Base-by-base conservation (phyloP, 2,329 filamentous ascomycete species). In the Dactylellina leptospora region DNA sequence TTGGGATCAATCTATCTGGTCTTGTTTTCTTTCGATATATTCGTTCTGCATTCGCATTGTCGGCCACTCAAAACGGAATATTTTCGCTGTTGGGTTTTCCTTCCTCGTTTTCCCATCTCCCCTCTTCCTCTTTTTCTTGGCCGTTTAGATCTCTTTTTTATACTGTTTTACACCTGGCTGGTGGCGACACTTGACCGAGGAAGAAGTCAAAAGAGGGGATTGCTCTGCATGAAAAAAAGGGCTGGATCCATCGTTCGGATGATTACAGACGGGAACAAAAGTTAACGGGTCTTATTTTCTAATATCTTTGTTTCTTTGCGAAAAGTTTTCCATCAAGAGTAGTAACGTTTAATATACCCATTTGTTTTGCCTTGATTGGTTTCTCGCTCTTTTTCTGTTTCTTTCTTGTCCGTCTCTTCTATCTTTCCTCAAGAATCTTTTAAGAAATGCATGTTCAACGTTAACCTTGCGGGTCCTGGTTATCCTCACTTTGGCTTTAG, bases 331-430 rank as follows among this genome's bases (percentile, higher is more conserved):
- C 51, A 62, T 62, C 58, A 71, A 71, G 66, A 71, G 42, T 71
- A 71, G 58, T 59, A 71, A 71, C 58, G 66, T 71, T 63, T 71
- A 71, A 71, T 71, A 63, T 63, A 63, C 66, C 66, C 58, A 63
- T 45, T 62, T 58, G 42, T 56, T 61, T 55, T 69, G 10, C 6
- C 11, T 51, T 61, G 33, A 2, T 48, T 54, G 2, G 8, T 50
- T 53, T 36, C 10, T 40, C 27, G 36, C 28, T 64, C 23, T 53
- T 68, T 53, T 23, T 53, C 18, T 3, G 6, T 38, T 40, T 23
- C 20, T 45, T 47, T 59, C 36, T 33, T 47, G 66, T 54, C 45
- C 50, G 38, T 59, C 58, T 13, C 42, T 56, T 47, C 30, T 16
- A 40, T 40, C 33, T 56, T 20, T 33, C 16, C 11, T 18, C 48